These are phyloP conservation scores for Penicillium turbatum DNA, from an alignment of 495 filamentous ascomycete genomes.

Conservation along the genomic window DNA sequence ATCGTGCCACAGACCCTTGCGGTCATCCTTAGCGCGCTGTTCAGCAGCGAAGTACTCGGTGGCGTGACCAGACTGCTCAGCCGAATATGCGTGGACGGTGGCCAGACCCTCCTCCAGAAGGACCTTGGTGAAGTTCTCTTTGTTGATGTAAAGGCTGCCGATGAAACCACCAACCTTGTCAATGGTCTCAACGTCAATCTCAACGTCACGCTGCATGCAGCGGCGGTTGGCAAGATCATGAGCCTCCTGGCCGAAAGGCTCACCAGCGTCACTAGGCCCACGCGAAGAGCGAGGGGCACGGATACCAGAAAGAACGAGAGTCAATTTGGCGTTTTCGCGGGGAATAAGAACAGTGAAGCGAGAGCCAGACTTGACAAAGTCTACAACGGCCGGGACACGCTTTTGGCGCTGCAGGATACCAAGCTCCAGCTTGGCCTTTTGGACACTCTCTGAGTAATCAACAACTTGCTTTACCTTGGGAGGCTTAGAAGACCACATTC, in stretches of 20 bases:
- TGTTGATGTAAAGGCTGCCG: slow-evolving; percentile 87
- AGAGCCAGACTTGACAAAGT: slow-evolving; percentile 94
- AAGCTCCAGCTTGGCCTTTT: slow-evolving; percentile 92
- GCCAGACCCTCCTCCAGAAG: slow-evolving; percentile 93
- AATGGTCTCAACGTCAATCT: slow-evolving; percentile 90
- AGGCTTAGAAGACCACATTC: slow-evolving; percentile 88
- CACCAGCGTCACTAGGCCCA: slow-evolving; percentile 70
- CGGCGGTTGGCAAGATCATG: slow-evolving; percentile 82
- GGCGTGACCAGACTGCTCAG: slow-evolving; percentile 88
- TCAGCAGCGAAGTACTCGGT: slow-evolving; percentile 85
- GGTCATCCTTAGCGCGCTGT: slow-evolving; percentile 76
- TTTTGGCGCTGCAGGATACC: slow-evolving; percentile 82
- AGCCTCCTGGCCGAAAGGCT: slow-evolving; percentile 94
- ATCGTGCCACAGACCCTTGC: slow-evolving; percentile 87
- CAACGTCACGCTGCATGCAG: slow-evolving; percentile 91
- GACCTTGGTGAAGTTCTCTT: slow-evolving; percentile 91
- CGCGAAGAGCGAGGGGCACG: slow-evolving; percentile 87
- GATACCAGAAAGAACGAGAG: slow-evolving; percentile 90
- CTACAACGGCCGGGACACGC: slow-evolving; percentile 89
- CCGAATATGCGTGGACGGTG: slow-evolving; percentile 87
- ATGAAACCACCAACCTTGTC: slow-evolving; percentile 98
- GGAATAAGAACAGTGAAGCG: slow-evolving; percentile 92
- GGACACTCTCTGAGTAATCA: slow-evolving; percentile 86
- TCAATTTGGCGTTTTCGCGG: slow-evolving; percentile 89
- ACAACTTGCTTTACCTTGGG: slow-evolving; percentile 73